Conservation (phyloP, 129 eudicot genomes). For the Deinandra increscens region DNA sequence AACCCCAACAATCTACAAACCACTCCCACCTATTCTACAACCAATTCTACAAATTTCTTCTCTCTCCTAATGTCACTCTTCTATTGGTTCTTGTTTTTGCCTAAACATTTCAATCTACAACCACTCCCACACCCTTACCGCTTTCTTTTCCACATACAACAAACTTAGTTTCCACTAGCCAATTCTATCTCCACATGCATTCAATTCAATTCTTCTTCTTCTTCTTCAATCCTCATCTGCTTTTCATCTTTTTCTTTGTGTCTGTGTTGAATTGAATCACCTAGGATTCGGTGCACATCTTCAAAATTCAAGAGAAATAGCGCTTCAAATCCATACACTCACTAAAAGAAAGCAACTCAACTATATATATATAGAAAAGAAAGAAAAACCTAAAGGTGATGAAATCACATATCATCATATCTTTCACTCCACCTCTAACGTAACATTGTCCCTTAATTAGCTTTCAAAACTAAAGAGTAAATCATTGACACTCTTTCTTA, state of each 20-base stretch:
- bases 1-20: too few relatives aligned
- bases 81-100: too few relatives aligned
- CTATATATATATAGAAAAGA: background rate
- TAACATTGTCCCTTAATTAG: too few relatives aligned
- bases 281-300: conserved; percentile 30
- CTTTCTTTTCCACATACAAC: conserved; percentile 28
- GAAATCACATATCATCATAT: background rate
- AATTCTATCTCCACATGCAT: conserved; percentile 24
- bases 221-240: conserved; percentile 35
- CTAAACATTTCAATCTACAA: too few relatives aligned
- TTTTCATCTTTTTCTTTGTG: conserved; percentile 27
- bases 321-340: too few relatives aligned
- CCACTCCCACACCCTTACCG: too few relatives aligned
- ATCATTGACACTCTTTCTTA: background rate
- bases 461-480: background rate
- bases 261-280: conserved; percentile 18
- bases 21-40: too few relatives aligned
- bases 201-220: conserved; percentile 29
- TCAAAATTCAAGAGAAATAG: conserved; percentile 15
- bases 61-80: too few relatives aligned
- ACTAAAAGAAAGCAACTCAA: background rate
- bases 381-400: background rate
- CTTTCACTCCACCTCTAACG: conserved; percentile 1
- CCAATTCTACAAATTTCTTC: too few relatives aligned
- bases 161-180: conserved; percentile 39